A percentile compares a stretch with the other conserved stretches of the same genome.
These are phyloP conservation scores for Acrodontium crateriforme DNA, from an alignment of 2,329 filamentous ascomycete species.

Conservation along the genomic window DNA sequence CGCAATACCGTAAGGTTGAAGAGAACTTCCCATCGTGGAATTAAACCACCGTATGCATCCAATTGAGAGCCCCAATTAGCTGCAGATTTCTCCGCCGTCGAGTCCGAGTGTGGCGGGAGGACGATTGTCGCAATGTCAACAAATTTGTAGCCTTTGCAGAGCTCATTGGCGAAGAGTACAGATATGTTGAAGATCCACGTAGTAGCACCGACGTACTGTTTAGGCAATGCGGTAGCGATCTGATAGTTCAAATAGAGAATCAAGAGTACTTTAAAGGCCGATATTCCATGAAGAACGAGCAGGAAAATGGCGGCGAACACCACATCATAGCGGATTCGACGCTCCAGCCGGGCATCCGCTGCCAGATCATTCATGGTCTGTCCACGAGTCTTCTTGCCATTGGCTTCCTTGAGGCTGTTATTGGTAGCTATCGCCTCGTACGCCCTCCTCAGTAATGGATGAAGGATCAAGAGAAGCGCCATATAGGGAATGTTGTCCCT, in stretches of 20 bases:
- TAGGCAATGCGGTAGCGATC: constrained; percentile 59
- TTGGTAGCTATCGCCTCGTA: constrained; percentile 43
- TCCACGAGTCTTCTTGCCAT: constrained; percentile 18
- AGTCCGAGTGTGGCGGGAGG: constrained; percentile 23
- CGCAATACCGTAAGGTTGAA: constrained; percentile 93
- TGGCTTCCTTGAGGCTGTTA: neutral
- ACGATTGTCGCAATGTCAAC: constrained; percentile 45
- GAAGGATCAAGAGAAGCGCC: constrained; percentile 55
- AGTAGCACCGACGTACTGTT: constrained; percentile 52
- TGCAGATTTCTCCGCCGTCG: constrained; percentile 10
- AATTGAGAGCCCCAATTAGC: constrained; percentile 55
- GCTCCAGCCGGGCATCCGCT: constrained; percentile 41
- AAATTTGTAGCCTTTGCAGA: constrained; percentile 64
- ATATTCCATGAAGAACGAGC: constrained; percentile 68
- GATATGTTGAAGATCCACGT: constrained; percentile 87
- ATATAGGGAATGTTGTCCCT: constrained; percentile 77
- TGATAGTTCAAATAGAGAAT: constrained; percentile 76
- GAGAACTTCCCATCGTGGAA: constrained; percentile 85
- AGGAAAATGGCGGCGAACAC: constrained; percentile 70
- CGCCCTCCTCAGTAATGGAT: constrained; percentile 60
- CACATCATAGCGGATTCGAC: constrained; percentile 70
- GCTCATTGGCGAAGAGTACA: constrained; percentile 79
- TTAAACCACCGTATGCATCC: constrained; percentile 69
- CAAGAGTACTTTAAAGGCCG: constrained; percentile 62
- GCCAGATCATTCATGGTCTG: too few relatives aligned